phyloP scores from a whole-genome alignment of 139 green algal species.

The Penium margaritaceum region DNA sequence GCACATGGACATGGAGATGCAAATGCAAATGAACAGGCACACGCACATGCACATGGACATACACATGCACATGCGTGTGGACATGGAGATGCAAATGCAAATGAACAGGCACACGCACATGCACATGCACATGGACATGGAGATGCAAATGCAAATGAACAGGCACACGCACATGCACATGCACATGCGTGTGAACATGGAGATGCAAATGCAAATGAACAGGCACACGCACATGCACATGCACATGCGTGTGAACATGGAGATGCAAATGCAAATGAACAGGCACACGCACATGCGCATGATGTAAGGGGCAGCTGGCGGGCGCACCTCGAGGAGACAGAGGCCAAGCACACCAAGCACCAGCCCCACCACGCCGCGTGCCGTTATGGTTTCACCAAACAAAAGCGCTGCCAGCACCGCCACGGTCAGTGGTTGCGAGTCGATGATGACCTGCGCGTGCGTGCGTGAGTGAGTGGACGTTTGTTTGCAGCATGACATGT shows the following conservation, averaged over 20 bases:
- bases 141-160: not conserved
- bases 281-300: not conserved
- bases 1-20: too few relatives aligned
- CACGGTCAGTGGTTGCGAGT: slow-evolving; percentile 91
- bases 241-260: not conserved
- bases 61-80: too few relatives aligned
- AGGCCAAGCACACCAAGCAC: slow-evolving; percentile 76
- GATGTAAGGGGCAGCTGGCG: too few relatives aligned
- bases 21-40: too few relatives aligned
- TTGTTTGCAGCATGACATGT: too few relatives aligned
- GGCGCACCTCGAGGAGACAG: slow-evolving; percentile 75
- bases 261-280: not conserved
- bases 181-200: not conserved
- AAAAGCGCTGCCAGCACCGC: slow-evolving; percentile 82
- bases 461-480: too few relatives aligned
- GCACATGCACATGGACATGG: too few relatives aligned
- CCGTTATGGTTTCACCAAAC: slow-evolving; percentile 74
- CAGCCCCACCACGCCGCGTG: slow-evolving; percentile 58
- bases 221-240: not conserved
- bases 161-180: not conserved
- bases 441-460: slow-evolving; percentile 87
- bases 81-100: too few relatives aligned
- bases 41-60: too few relatives aligned
- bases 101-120: too few relatives aligned
- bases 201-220: not conserved